Evolutionary conservation across 352 stramenopile genomes (phyloP), one percentile per base, ranked within the genome.

Genomic region (Pythium guiyangense): DNA sequence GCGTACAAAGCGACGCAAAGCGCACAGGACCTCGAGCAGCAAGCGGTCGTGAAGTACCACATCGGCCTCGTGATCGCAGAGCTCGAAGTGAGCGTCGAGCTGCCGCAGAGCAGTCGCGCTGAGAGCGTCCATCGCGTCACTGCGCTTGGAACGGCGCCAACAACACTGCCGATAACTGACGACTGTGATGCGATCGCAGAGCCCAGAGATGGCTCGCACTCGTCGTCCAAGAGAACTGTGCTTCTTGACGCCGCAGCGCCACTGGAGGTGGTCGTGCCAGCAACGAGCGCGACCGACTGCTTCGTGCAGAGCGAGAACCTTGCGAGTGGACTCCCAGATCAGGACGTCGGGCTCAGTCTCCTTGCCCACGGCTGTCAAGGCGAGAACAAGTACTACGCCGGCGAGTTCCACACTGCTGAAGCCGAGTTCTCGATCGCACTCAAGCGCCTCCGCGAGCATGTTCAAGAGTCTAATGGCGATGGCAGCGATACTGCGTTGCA

Each of bases 1-100:
- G 71, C 73, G 3, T 79, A 74, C 54, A 69, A 66, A 39, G 62
- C 60, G 22, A 59, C 66, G 2, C 48, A 69, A 9, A 50, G 59
- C 11, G 60, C 42, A 2, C 61, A 63, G 11, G 70, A 82, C 50
- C 60, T 70, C 2, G 45, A 70, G 11, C 62, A 79, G 9, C 73
- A 74, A 56, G 63, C 63, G 20, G 69, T 62, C 5, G 49, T 75
- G 1, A 76, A 69, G 58, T 83, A 79, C 27, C 73, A 84, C 56
- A 52, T 86, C n/a, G 71, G 71, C 0, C 48, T 77, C 34, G 57
- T 57, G 2, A 46, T 81, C 17, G 60, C 69, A 4, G 66, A 69
- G 43, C 52, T 78, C 15, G 66, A 62, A 6, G 58, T 42, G n/a
- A 61, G 39, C 3, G 42, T 46, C 11, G 34, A 58, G 2, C 37